Percentiles rank a stretch among this genome's conserved stretches.
Conservation (phyloP, 2,329 filamentous ascomycete genomes). For the Ophiosphaerella narmari region DNA sequence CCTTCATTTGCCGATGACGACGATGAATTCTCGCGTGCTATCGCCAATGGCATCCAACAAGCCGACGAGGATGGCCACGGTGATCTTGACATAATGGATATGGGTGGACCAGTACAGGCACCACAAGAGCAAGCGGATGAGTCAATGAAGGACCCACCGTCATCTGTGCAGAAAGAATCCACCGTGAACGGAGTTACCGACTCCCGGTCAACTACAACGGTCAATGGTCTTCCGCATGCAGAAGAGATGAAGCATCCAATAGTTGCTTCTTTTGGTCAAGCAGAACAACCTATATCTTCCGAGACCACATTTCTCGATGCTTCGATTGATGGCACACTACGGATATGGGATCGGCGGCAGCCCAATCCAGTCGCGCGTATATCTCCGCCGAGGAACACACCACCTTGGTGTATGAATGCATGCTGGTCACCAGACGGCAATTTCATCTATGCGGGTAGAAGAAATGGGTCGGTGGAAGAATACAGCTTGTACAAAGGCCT, state of each 20-base stretch:
- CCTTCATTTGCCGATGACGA: conserved; percentile 74
- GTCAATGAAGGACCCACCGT: conserved; percentile 23
- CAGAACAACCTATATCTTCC: conserved; percentile 57
- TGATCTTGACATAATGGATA: conserved; percentile 53
- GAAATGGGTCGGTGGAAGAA: conserved; percentile 94
- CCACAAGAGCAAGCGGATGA: conserved; percentile 32
- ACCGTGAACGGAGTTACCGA: conserved; percentile 25
- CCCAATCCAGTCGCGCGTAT: conserved; percentile 80
- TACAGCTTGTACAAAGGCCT: conserved; percentile 83
- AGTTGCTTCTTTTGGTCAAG: conserved; percentile 34
- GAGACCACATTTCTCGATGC: conserved; percentile 86
- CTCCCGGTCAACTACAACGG: conserved; percentile 14
- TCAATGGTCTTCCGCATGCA: conserved; percentile 58
- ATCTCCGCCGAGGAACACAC: conserved; percentile 71
- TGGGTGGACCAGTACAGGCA: conserved; percentile 50
- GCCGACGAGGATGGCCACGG: conserved; percentile 48
- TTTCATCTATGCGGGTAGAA: conserved; percentile 86
- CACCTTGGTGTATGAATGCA: conserved; percentile 96
- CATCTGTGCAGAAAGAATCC: conserved; percentile 16
- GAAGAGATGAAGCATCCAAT: conserved; percentile 49
- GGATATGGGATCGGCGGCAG: conserved; percentile 90
- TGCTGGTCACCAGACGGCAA: conserved; percentile 98
- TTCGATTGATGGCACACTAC: conserved; percentile 82
- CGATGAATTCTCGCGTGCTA: conserved; percentile 77
- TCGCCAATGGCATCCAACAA: conserved; percentile 60